phyloP scores from a whole-genome alignment of 768 basidiomycete genomes.

The Hypholoma fasciculare region DNA sequence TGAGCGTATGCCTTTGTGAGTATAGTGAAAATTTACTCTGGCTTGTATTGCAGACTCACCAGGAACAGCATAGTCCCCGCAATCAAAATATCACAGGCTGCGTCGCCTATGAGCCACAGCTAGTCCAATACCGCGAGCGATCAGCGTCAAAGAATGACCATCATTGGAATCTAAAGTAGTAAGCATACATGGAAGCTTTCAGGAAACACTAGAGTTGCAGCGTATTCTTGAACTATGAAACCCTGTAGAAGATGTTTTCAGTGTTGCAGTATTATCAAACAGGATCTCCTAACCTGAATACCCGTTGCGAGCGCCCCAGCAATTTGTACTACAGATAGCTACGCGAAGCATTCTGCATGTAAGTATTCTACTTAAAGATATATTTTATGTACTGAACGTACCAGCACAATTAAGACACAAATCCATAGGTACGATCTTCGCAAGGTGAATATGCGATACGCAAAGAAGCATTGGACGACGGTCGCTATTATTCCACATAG shows the following conservation, averaged over 20 bases:
- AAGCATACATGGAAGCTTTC: not conserved
- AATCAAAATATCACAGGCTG: conserved; percentile 4
- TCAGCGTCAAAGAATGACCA: not conserved
- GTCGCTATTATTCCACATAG: conserved; percentile 18
- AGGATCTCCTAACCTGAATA: too few species aligned
- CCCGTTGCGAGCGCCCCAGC: conserved; percentile 3
- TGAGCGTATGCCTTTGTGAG: not conserved
- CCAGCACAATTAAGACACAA: conserved; percentile 9
- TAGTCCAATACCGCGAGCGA: not conserved
- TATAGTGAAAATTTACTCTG: not conserved
- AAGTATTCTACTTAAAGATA: not conserved
- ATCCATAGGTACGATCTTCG: conserved; percentile 6
- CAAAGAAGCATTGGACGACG: conserved; percentile 21
- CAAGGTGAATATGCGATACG: conserved; percentile 16
- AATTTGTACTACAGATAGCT: conserved; percentile 10
- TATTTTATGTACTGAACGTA: not conserved
- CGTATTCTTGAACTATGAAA: conserved; percentile 2
- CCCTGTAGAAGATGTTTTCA: not conserved
- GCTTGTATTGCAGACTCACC: not conserved
- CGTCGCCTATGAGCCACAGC: conserved; percentile 5
- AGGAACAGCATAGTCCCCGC: conserved; percentile 5
- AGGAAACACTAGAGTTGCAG: not conserved
- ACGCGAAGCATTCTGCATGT: not conserved
- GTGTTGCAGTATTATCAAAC: too few species aligned
- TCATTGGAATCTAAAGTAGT: too few species aligned